Base-by-base conservation (phyloP, 805 yeast genomes). In the Candida manassasensis region DNA sequence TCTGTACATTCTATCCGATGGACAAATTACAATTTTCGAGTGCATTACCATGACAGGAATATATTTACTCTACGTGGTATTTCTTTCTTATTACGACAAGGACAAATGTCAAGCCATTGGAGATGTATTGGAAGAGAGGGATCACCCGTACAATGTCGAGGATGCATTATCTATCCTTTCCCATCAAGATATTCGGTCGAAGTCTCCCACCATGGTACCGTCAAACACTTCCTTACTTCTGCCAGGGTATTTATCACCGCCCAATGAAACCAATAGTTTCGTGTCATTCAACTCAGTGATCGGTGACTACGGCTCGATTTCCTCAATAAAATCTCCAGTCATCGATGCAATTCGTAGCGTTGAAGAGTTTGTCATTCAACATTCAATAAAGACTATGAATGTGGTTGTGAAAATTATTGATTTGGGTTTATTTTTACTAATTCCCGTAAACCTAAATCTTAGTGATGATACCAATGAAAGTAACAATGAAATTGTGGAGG, bases 1-100 rank as follows among this genome's bases (percentile, higher is more conserved):
- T 32, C 47, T 51, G 36, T 44, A 44, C 26, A 53, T 63, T 10
- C 35, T 64, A 13, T 47, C 55, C 8, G 71, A 65, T 42, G 64
- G 64, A 16, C 47, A 48, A 28, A 52, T 65, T 14, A 63, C 67
- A 8, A 14, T 47, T 9, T 7, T 40, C 1, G 71, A 65, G 42
- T 55, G 65, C 34, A 21, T 44, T 3, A 12, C 47, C 6, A 54
- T 65, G 62, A 39, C 49, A 0, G 22, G 32, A 3, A 35, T 48
- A 6, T 60, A 61, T 36, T 16, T 51, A 3, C 22, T 37, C 4
- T 62, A 60, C 38, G 44, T 61, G 19, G 22, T 39, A 9, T 58
- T 54, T 35, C 43, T 58, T 34, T 45, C 42, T 26, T 33, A 41
- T 18, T 37, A 37, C 29, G 49, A 48, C 21, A 45, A 48, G 19